Conservation (phyloP, 768 basidiomycete species). For the Calocera viscosa region DNA sequence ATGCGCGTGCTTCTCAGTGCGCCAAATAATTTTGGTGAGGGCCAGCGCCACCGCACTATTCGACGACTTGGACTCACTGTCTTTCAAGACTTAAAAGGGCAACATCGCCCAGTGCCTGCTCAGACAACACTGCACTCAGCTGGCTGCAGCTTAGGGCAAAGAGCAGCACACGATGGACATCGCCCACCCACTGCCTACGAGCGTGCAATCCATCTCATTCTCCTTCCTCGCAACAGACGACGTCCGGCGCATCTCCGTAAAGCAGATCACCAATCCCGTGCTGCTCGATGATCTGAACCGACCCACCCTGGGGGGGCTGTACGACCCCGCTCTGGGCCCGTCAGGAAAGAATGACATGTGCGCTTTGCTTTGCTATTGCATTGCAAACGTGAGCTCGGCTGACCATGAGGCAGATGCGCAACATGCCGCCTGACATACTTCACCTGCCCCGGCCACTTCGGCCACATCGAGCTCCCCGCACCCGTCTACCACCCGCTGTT, state of each 20-base stretch:
- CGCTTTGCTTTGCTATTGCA: conserved; percentile 27
- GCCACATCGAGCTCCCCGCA: conserved; percentile 89
- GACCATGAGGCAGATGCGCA: conserved; percentile 50
- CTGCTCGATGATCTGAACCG: conserved; percentile 87
- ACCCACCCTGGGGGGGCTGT: conserved; percentile 83
- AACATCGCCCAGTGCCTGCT: neutral
- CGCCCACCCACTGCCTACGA: conserved; percentile 74
- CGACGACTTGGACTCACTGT: neutral
- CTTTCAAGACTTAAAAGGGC: neutral
- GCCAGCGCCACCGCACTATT: too few species aligned
- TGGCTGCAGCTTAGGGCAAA: neutral
- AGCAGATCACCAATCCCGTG: conserved; percentile 86
- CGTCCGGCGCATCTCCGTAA: conserved; percentile 87
- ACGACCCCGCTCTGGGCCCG: conserved; percentile 91
- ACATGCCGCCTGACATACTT: conserved; percentile 90
- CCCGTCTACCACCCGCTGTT: conserved; percentile 96
- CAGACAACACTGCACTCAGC: neutral
- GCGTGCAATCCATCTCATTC: conserved; percentile 75
- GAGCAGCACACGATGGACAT: conserved; percentile 57
- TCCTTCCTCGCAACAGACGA: conserved; percentile 83
- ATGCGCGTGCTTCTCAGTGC: too few species aligned
- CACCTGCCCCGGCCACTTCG: conserved; percentile 95
- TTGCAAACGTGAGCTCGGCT: conserved; percentile 11
- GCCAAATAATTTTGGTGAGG: too few species aligned
- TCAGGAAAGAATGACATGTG: conserved; percentile 82